These are phyloP conservation scores for Phytophthora citricola DNA, from an alignment of 352 stramenopile genomes.

Conservation along the genomic window DNA sequence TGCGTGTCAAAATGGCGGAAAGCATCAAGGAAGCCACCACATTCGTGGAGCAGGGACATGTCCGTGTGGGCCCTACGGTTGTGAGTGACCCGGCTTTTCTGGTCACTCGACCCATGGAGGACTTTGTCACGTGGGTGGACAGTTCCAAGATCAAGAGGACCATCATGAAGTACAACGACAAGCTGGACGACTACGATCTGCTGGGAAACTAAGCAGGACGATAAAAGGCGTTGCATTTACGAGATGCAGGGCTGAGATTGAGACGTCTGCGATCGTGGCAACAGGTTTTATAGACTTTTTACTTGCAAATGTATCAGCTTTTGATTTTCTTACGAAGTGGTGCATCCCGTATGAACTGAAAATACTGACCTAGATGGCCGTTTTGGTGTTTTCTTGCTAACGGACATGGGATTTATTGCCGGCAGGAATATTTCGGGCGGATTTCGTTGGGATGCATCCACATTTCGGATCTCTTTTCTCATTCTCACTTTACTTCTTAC, in stretches of 20 bases:
- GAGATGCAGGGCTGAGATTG: constrained; percentile 1
- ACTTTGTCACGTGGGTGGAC: constrained; percentile 99
- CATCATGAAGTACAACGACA: constrained; percentile 99
- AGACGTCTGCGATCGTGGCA: not conserved
- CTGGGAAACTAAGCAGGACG: constrained; percentile 88
- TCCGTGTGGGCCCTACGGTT: constrained; percentile 92
- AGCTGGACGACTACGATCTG: constrained; percentile 99
- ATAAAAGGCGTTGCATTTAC: not conserved
- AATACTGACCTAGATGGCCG: constrained; percentile 3
- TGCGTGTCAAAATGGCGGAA: constrained; percentile 99
- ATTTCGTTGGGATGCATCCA: not conserved
- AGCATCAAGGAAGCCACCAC: constrained; percentile 97
- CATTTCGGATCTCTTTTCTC: no score
- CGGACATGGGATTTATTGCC: constrained; percentile 10
- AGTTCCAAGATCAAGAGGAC: constrained; percentile 97
- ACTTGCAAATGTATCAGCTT: constrained; percentile 20
- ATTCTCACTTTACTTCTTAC: constrained; percentile 9
- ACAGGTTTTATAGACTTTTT: constrained; percentile 19
- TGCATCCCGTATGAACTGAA: not conserved
- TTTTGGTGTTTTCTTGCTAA: constrained; percentile 15
- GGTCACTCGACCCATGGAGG: constrained; percentile 98
- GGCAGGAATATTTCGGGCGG: not conserved
- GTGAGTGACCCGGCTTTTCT: constrained; percentile 98
- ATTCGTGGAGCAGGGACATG: constrained; percentile 98
- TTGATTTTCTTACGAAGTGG: constrained; percentile 19